Conservation (phyloP, 2,329 filamentous ascomycete genomes). For the Lachnellula willkommii region DNA sequence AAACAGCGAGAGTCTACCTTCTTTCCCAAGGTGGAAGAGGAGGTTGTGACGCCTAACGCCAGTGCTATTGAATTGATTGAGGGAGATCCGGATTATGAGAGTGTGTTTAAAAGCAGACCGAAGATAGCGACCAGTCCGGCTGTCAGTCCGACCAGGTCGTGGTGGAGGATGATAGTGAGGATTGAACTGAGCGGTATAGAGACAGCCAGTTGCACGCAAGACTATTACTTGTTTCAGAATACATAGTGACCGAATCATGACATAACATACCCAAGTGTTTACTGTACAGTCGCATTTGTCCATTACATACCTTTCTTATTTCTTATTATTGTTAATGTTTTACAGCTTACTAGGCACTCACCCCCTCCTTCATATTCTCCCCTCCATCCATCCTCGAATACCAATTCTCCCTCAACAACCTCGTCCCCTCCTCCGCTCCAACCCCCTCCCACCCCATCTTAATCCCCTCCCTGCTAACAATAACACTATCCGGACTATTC, state of each 20-base stretch:
- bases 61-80: conserved; percentile 47
- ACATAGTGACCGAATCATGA: too few species aligned
- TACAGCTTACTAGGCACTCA: conserved; percentile 58
- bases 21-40: conserved; percentile 46
- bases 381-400: conserved; percentile 56
- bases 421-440: conserved; percentile 55
- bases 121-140: conserved; percentile 70
- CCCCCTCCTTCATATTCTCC: conserved; percentile 70
- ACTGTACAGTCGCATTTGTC: too few species aligned
- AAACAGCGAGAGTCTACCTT: conserved; percentile 40
- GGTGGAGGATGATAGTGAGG: too few species aligned
- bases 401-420: conserved; percentile 51
- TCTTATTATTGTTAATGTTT: conserved; percentile 19
- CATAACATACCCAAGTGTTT: too few species aligned
- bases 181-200: too few species aligned
- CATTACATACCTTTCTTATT: too few species aligned
- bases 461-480: conserved; percentile 37
- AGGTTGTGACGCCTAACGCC: conserved; percentile 27
- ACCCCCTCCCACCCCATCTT: conserved; percentile 67
- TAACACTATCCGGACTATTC: too few species aligned
- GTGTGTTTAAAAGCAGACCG: conserved; percentile 79
- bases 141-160: conserved; percentile 16
- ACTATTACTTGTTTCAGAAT: too few species aligned
- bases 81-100: conserved; percentile 63
- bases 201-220: too few species aligned